Percentiles rank a stretch among this genome's conserved stretches.
Evolutionary conservation across 73 alveolate species (phyloP).

Genomic region (Symbiodinium pilosum): DNA sequence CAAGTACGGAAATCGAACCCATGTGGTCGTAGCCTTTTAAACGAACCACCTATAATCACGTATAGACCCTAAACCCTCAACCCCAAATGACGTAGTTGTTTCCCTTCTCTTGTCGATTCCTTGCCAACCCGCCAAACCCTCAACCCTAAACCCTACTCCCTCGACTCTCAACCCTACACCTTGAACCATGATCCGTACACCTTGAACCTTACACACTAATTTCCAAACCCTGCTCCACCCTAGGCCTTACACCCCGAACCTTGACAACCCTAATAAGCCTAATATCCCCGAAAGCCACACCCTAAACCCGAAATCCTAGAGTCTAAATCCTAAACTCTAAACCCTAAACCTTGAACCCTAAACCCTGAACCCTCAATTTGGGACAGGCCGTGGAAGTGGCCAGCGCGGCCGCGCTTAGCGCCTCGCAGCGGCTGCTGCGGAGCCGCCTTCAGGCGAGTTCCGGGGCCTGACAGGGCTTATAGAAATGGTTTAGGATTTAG

Average conservation of each 20-base stretch:
- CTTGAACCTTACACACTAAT: background rate
- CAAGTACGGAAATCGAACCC: no score
- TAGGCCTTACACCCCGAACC: background rate
- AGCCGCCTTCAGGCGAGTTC: background rate
- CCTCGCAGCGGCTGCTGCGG: background rate
- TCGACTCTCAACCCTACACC: background rate
- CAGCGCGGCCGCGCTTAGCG: background rate
- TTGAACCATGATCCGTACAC: no score
- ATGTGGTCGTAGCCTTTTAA: no score
- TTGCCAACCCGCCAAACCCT: no score
- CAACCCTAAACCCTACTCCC: background rate
- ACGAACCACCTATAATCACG: no score
- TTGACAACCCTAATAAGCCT: no score
- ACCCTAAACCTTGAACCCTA: background rate
- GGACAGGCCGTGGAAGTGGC: constrained; percentile 13
- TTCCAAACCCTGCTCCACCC: background rate
- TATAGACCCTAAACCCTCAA: no score
- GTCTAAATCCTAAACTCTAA: background rate
- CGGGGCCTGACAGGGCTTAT: background rate
- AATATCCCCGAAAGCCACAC: background rate
- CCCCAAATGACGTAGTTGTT: no score
- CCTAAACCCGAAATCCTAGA: no score
- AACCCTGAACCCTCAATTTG: background rate
- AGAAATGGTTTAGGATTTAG: background rate
- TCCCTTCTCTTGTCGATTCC: no score